Evolutionary conservation across 495 filamentous ascomycete genomes (phyloP), one percentile per base, ranked within the genome.

Genomic region (Hyaloscypha bicolor): DNA sequence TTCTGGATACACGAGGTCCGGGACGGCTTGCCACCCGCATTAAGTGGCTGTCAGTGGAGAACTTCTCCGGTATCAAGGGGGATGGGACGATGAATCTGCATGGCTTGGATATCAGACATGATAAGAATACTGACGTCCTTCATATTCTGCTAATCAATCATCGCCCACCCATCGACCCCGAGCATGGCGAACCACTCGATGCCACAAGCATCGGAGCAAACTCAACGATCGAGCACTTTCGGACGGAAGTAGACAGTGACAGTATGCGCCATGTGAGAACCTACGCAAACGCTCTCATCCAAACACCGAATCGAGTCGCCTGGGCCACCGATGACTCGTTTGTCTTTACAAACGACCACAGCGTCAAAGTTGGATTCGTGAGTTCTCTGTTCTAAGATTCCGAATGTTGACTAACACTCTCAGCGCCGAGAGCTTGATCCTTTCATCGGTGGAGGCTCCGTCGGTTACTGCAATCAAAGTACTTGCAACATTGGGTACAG

Each of bases 121-220:
- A 71, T 25, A 66, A 56, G 9, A 22, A 70, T 16, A 55, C 58
- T 16, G 62, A 69, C 9, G 63, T 52, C 16, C 65, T 76, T 29
- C 71, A 71, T 0, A 77, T 81, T 59, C 77, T 78, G 70, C 53
- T 81, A 31, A 72, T 81, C 63, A 81, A 82, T 56, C 75, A 80
- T 60, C 71, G 76, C 2, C 78, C 79, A 2, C 74, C 80, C 0
- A 71, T 81, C 59, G 74, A 76, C 52, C 68, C 69, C 25, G 45
- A 56, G 2, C 77, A 75, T 16, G 77, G 77, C 14, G 68, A 76
- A 25, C 29, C 70, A 0, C 65, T 79, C 3, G 74, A 80, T 63
- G 65, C 74, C 9, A 64, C 35, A 11, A 37, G 16, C 14, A 55
- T 75, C 6, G 78, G 78, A 25, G 76, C 74, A 31, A 80, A 80